Percentiles rank a stretch among this genome's conserved stretches.
phyloP scores from a whole-genome alignment of 495 filamentous ascomycete species.

The Chaetomium cochliodes region DNA sequence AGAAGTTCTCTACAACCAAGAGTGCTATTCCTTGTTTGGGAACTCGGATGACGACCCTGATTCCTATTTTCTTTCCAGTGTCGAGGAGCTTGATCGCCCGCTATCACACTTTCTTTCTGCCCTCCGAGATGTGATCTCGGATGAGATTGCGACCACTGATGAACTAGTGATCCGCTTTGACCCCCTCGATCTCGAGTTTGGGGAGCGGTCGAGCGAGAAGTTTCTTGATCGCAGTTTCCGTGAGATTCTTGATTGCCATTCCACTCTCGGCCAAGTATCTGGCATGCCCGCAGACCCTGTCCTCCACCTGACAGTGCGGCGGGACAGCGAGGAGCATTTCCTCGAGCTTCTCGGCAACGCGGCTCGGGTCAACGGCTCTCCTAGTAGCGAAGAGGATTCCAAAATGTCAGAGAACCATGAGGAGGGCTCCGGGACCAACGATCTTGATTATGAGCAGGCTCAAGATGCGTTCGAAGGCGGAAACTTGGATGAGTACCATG shows the following conservation, averaged over 20 bases:
- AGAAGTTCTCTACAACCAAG: slow-evolving; percentile 64
- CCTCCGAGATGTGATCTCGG: slow-evolving; percentile 63
- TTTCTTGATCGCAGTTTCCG: slow-evolving; percentile 40
- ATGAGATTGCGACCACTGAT: slow-evolving; percentile 64
- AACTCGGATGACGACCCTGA: slow-evolving; percentile 62
- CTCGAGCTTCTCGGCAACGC: slow-evolving; percentile 28
- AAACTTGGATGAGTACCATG: slow-evolving; percentile 9
- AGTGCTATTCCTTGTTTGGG: slow-evolving; percentile 70
- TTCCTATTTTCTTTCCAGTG: slow-evolving; percentile 71
- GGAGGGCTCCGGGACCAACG: background rate
- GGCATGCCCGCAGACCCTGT: slow-evolving; percentile 18
- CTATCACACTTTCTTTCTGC: slow-evolving; percentile 61
- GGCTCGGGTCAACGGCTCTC: slow-evolving; percentile 12
- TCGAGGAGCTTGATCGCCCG: slow-evolving; percentile 55
- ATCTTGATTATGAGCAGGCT: background rate
- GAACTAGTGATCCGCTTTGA: slow-evolving; percentile 69
- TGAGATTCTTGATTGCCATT: slow-evolving; percentile 44
- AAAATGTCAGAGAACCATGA: slow-evolving; percentile 22
- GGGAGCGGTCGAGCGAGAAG: slow-evolving; percentile 49
- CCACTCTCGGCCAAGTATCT: slow-evolving; percentile 23
- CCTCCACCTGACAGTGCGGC: slow-evolving; percentile 27
- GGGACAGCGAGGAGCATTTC: slow-evolving; percentile 33
- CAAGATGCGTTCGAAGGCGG: slow-evolving; percentile 11
- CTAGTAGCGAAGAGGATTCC: slow-evolving; percentile 16
- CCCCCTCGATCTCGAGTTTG: slow-evolving; percentile 65